Percentiles rank a stretch among this genome's conserved stretches.
phyloP scores from a whole-genome alignment of 441 rosid genomes.

The Viola pubescens region DNA sequence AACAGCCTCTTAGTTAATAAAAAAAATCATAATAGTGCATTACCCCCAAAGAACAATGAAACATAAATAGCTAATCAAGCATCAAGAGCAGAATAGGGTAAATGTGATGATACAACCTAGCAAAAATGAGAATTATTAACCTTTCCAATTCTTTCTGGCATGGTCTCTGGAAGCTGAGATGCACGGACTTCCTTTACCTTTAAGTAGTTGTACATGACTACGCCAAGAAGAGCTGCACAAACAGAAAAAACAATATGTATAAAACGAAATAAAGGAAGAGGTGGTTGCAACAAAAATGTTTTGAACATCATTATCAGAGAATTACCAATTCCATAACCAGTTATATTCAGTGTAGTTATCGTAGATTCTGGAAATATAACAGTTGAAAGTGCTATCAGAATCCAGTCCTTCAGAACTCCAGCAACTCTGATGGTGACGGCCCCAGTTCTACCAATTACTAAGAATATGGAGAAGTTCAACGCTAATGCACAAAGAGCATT shows the following conservation, averaged over 20 bases:
- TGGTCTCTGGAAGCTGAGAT: constrained; percentile 60
- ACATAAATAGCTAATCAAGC: too few relatives aligned
- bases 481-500: constrained; percentile 96
- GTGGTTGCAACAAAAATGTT: not conserved
- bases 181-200: constrained; percentile 87
- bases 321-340: constrained; percentile 94
- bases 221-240: constrained; percentile 84
- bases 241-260: not conserved
- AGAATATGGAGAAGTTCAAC: constrained; percentile 89
- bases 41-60: too few relatives aligned
- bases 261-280: not conserved
- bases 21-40: too few relatives aligned
- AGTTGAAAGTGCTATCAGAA: constrained; percentile 98
- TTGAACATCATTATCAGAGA: constrained; percentile 9
- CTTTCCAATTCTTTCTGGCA: constrained; percentile 75
- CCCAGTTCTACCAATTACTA: constrained; percentile 97
- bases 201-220: constrained; percentile 92
- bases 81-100: too few relatives aligned
- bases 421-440: constrained; percentile 98
- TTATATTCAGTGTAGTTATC: constrained; percentile 87
- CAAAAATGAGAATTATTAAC: constrained; percentile 21
- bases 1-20: too few relatives aligned
- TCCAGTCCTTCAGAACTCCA: constrained; percentile 99
- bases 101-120: too few relatives aligned
- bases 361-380: constrained; percentile 92